phyloP scores from a whole-genome alignment of 257 asterid species.

The Lantana camara region DNA sequence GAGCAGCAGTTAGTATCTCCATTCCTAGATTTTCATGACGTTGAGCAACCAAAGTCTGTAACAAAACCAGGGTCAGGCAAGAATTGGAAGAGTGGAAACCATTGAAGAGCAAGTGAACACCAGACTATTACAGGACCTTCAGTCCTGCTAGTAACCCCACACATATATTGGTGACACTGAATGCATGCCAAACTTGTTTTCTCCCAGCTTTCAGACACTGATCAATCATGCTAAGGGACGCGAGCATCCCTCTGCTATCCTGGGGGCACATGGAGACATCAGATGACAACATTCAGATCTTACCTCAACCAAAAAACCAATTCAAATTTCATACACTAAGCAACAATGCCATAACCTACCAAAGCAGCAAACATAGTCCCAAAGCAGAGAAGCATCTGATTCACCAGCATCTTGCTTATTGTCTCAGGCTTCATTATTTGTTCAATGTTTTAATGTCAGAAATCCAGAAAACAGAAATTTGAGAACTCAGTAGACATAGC shows the following conservation, averaged over 20 bases:
- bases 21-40: constrained; percentile 83
- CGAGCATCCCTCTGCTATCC: constrained; percentile 94
- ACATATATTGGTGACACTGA: constrained; percentile 87
- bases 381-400: constrained; percentile 97
- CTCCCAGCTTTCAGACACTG: constrained; percentile 89
- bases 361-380: constrained; percentile 94
- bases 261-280: constrained; percentile 48
- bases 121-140: constrained; percentile 60
- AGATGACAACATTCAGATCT: constrained; percentile 36
- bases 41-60: constrained; percentile 78
- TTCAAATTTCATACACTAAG: constrained; percentile 23
- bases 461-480: constrained; percentile 4
- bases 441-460: constrained; percentile 32
- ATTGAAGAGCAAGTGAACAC: constrained; percentile 6
- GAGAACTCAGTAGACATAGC: constrained; percentile 13
- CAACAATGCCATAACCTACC: constrained; percentile 51
- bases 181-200: constrained; percentile 82
- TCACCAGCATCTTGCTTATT: constrained; percentile 89
- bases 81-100: constrained; percentile 29
- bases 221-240: constrained; percentile 76
- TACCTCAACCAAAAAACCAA: constrained; percentile 25
- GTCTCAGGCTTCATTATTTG: constrained; percentile 84
- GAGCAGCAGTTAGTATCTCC: constrained; percentile 81
- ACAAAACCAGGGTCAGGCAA: constrained; percentile 33
- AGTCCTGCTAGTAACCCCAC: constrained; percentile 95